These are phyloP conservation scores for Yamadazyma nakazawae DNA, from an alignment of 805 yeast genomes.

Conservation along the genomic window DNA sequence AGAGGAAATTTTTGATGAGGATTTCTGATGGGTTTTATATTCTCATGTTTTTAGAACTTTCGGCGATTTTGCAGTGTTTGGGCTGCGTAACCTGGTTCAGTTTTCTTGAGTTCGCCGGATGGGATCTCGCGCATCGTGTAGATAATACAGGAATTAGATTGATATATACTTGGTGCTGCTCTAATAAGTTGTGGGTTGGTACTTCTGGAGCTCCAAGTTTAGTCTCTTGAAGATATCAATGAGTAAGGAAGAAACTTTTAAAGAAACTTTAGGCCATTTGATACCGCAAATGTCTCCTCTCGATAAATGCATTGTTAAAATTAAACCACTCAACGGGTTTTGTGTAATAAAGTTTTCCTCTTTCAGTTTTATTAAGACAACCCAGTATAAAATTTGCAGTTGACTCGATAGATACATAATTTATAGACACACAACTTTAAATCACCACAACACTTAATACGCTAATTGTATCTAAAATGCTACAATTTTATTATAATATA, in stretches of 20 bases:
- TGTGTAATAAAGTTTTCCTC: background rate
- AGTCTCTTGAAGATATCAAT: too few species aligned
- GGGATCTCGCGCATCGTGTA: background rate
- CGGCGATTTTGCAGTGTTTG: slow-evolving; percentile 3
- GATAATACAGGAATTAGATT: too few species aligned
- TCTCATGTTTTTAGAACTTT: background rate
- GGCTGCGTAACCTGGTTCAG: slow-evolving; percentile 2
- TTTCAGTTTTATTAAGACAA: background rate
- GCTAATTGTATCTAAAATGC: too few species aligned
- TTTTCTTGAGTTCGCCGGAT: slow-evolving; percentile 3
- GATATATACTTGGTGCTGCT: too few species aligned
- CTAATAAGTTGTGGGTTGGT: too few species aligned
- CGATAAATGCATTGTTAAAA: background rate
- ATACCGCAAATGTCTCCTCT: background rate
- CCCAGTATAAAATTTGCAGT: background rate
- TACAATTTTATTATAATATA: too few species aligned
- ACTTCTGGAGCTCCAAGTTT: too few species aligned
- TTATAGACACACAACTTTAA: too few species aligned
- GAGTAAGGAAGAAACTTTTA: too few species aligned
- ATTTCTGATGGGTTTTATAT: slow-evolving; percentile 2
- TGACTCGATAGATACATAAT: too few species aligned
- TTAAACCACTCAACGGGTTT: background rate
- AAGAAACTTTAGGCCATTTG: background rate
- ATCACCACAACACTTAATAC: too few species aligned
- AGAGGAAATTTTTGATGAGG: background rate